phyloP scores from a whole-genome alignment of 805 yeast species.

The Myxozyma neotropica region DNA sequence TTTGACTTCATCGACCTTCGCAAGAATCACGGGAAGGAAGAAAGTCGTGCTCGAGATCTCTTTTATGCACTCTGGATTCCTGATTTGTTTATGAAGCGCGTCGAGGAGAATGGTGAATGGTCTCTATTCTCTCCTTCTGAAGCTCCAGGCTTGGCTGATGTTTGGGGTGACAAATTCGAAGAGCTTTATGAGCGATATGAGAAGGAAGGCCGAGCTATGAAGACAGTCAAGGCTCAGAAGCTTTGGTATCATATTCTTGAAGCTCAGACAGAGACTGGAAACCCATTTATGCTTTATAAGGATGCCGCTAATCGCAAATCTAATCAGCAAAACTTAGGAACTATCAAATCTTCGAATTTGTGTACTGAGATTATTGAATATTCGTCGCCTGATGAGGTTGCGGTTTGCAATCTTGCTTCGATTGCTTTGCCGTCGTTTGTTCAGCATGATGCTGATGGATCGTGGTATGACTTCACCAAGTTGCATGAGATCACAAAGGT shows the following conservation, averaged over 20 bases:
- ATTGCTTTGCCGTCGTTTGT: constrained; percentile 83
- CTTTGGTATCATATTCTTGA: constrained; percentile 87
- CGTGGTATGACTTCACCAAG: constrained; percentile 68
- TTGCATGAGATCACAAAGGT: constrained; percentile 79
- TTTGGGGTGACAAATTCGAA: constrained; percentile 82
- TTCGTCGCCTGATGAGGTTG: constrained; percentile 88
- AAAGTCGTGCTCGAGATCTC: constrained; percentile 86
- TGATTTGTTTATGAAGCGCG: constrained; percentile 90
- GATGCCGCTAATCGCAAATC: constrained; percentile 87
- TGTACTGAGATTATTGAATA: constrained; percentile 95
- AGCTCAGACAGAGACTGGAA: constrained; percentile 95
- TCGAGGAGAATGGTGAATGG: constrained; percentile 79
- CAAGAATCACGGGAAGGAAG: constrained; percentile 95
- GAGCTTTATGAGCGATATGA: constrained; percentile 73
- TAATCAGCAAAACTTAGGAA: constrained; percentile 90
- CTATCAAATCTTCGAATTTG: constrained; percentile 87
- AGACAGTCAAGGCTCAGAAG: constrained; percentile 79
- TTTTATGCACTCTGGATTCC: constrained; percentile 95
- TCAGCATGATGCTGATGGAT: constrained; percentile 50
- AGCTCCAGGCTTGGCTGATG: constrained; percentile 82
- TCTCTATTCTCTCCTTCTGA: constrained; percentile 85
- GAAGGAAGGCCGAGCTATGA: constrained; percentile 62
- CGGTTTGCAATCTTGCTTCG: constrained; percentile 94
- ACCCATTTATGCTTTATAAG: constrained; percentile 91
- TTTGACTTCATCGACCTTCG: constrained; percentile 83